Conservation (phyloP, 306 rosid genomes). For the Pterocarpus santalinus region DNA sequence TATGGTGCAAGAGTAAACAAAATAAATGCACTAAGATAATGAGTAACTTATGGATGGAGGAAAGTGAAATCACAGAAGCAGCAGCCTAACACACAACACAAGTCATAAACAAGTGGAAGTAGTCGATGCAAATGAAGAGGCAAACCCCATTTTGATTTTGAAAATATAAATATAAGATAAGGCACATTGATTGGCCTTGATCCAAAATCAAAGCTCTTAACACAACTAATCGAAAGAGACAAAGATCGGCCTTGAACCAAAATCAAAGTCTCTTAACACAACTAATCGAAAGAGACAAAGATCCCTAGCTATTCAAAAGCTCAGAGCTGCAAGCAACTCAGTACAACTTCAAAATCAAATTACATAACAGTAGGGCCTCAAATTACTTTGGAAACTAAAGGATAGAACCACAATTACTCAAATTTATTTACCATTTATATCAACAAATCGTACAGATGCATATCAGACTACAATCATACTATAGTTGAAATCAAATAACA, state of each 20-base stretch:
- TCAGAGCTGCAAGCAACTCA: too few species aligned
- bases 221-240: slow-evolving; percentile 54
- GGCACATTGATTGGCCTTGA: slow-evolving; percentile 55
- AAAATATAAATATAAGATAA: slow-evolving; percentile 54
- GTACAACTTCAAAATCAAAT: slow-evolving; percentile 50
- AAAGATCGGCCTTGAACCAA: slow-evolving; percentile 50
- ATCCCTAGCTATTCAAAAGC: slow-evolving; percentile 48
- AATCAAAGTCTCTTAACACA: slow-evolving; percentile 42
- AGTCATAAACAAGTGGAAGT: slow-evolving; percentile 52
- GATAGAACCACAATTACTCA: not conserved
- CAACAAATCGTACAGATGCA: too few species aligned
- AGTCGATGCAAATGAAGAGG: slow-evolving; percentile 64
- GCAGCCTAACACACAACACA: slow-evolving; percentile 4
- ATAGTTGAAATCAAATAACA: too few species aligned
- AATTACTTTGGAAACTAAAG: slow-evolving; percentile 13
- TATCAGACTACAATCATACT: too few species aligned
- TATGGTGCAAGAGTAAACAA: slow-evolving; percentile 18
- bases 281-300: slow-evolving; percentile 58
- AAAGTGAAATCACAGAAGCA: slow-evolving; percentile 38
- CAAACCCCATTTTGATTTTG: slow-evolving; percentile 40
- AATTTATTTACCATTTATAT: too few species aligned
- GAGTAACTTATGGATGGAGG: slow-evolving; percentile 40
- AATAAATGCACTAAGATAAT: slow-evolving; percentile 42
- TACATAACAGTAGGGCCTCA: slow-evolving; percentile 25
- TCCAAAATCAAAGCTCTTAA: slow-evolving; percentile 37